Evolutionary conservation across 768 basidiomycete species (phyloP).

Genomic region (Amanita rimosa): DNA sequence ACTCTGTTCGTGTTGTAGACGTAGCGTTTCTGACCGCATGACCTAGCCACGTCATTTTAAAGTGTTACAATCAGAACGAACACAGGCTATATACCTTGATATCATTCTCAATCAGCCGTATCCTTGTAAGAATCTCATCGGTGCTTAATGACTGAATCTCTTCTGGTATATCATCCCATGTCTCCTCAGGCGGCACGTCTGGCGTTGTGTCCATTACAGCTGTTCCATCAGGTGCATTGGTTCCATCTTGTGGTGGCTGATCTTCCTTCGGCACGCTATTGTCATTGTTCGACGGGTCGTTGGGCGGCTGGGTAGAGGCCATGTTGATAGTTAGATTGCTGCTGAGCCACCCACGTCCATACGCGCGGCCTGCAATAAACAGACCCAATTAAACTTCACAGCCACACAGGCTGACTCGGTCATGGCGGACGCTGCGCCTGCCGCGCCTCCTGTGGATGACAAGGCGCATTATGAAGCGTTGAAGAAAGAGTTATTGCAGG

Average conservation of each 20-base stretch:
- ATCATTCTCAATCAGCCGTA: constrained; percentile 92
- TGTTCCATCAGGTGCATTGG: constrained; percentile 17
- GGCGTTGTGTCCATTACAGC: constrained; percentile 66
- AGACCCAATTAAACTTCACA: constrained; percentile 5
- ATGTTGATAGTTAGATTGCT: constrained; percentile 18
- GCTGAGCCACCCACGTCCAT: constrained; percentile 19
- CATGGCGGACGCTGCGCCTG: constrained; percentile 28
- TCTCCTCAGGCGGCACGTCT: constrained; percentile 62
- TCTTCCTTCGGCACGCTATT: constrained; percentile 33
- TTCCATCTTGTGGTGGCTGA: constrained; percentile 19
- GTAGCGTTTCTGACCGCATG: constrained; percentile 89
- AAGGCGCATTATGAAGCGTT: constrained; percentile 60
- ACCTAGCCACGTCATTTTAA: constrained; percentile 42
- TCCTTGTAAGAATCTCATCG: constrained; percentile 84
- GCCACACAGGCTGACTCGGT: background rate
- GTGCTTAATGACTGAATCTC: constrained; percentile 69
- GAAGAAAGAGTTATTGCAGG: constrained; percentile 65
- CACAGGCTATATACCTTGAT: constrained; percentile 55
- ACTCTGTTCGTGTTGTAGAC: constrained; percentile 87
- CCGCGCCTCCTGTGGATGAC: constrained; percentile 46
- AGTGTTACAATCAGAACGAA: background rate
- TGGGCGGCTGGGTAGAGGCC: constrained; percentile 45
- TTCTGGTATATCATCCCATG: constrained; percentile 86
- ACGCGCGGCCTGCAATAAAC: constrained; percentile 24
- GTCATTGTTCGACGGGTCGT: constrained; percentile 34